Base-by-base conservation (phyloP, 2,329 filamentous ascomycete genomes). In the Gaeumannomyces tritici region DNA sequence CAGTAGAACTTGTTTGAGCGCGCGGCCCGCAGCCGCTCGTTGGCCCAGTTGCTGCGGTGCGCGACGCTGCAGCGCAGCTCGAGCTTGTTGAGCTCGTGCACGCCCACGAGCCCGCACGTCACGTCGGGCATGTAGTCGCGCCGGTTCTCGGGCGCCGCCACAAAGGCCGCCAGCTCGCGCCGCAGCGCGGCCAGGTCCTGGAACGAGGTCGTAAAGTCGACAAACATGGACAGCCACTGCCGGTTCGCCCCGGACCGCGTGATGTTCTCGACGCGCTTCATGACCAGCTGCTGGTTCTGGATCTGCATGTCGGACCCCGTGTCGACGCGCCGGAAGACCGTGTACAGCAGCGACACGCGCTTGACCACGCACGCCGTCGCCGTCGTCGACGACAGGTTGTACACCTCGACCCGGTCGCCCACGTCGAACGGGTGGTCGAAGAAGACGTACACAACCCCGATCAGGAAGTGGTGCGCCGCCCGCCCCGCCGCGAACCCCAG, bases 11-110 rank as follows among this genome's bases (percentile, higher is more conserved):
- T 89, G 76, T 89, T 90, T 66, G 86, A 83, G 33, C 87, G 82
- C 65, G 87, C 85, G 1, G 89, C 77, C 74, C 87, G 86, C 28
- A 90, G 80, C 62, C 86, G 77, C 70, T 90, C 87, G 69, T 89
- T 89, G 67, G 89, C 86, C 86, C 86, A 89, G 70, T 89, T 89
- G 56, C 84, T 87, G 66, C 89, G 89, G 77, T 89, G 89, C 71
- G 89, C 89, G 75, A 90, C 89, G 65, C 89, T 81, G 29, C 69
- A 61, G 8, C 65, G 63, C 11, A 72, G 65, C 63, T 72, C 70
- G 59, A 72, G 67, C 62, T 69, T 71, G 63, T 69, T 69, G 11
- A 71, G 65, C 60, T 71, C 69, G 62, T 69, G 65, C n/a, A 90
- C 83, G 26, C 62, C 64, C 54, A 84, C 80, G 64, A 90, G 74